Evolutionary conservation across 306 rosid genomes (phyloP).

Genomic region (Cucumis melo): DNA sequence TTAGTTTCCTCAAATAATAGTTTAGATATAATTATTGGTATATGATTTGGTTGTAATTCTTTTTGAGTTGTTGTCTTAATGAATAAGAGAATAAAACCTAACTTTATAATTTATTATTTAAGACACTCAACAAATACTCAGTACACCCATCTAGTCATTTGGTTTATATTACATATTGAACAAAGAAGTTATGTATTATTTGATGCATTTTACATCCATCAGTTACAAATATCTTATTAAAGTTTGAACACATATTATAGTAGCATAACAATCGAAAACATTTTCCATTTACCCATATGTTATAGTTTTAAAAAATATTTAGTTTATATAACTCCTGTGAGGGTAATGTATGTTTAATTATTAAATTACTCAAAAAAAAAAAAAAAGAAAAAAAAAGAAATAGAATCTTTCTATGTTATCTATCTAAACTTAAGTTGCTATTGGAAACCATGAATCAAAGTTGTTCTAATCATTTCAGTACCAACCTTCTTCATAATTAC

Average conservation of each 20-base stretch:
- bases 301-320: not conserved
- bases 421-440: not conserved
- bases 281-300: too few relatives aligned
- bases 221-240: not conserved
- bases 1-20: not conserved
- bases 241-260: too few relatives aligned
- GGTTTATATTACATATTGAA: not conserved
- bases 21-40: not conserved
- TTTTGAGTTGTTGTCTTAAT: not conserved
- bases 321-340: not conserved
- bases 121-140: not conserved
- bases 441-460: not conserved
- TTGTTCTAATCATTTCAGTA: not conserved
- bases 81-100: not conserved
- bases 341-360: too few relatives aligned
- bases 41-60: not conserved
- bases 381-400: too few relatives aligned
- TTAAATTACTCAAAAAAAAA: too few relatives aligned
- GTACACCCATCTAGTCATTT: not conserved
- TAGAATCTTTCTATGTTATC: not conserved
- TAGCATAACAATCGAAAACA: too few relatives aligned
- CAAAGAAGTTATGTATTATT: too few relatives aligned
- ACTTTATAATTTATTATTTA: not conserved
- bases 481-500: slow-evolving; percentile 4
- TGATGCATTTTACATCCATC: too few relatives aligned